Evolutionary conservation across 805 yeast species (phyloP).

Genomic region (Candida tibetensis): DNA sequence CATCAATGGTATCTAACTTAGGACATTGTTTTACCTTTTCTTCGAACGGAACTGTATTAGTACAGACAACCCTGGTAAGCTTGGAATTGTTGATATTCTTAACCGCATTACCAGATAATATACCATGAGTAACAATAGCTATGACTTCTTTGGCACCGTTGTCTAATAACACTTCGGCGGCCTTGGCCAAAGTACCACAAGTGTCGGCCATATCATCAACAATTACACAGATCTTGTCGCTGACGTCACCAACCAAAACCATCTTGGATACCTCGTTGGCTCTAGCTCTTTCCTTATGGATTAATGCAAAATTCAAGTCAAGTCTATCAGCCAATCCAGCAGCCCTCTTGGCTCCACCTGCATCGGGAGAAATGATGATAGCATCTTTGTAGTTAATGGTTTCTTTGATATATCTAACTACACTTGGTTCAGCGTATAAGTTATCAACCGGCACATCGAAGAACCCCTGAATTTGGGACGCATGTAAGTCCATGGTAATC

Average conservation of each 20-base stretch:
- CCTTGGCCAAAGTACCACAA: conserved; percentile 81
- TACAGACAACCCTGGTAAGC: conserved; percentile 68
- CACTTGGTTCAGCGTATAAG: conserved; percentile 80
- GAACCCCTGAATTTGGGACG: conserved; percentile 87
- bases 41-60: conserved; percentile 77
- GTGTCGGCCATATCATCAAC: conserved; percentile 92
- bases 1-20: conserved; percentile 65
- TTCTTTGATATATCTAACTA: conserved; percentile 69
- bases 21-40: conserved; percentile 58
- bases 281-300: conserved; percentile 79
- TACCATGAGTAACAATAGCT: conserved; percentile 83
- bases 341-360: conserved; percentile 90
- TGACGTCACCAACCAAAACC: conserved; percentile 85
- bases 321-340: conserved; percentile 78
- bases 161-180: conserved; percentile 69
- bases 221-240: conserved; percentile 69
- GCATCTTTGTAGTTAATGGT: conserved; percentile 55
- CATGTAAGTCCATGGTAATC: conserved; percentile 84
- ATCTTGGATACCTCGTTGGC: conserved; percentile 82
- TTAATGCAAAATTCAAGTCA: conserved; percentile 78
- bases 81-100: conserved; percentile 66
- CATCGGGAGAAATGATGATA: conserved; percentile 83
- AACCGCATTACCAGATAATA: conserved; percentile 71
- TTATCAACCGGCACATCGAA: conserved; percentile 83
- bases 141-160: conserved; percentile 70